phyloP scores from a whole-genome alignment of 495 filamentous ascomycete species.

The Trichocladium antarcticum region DNA sequence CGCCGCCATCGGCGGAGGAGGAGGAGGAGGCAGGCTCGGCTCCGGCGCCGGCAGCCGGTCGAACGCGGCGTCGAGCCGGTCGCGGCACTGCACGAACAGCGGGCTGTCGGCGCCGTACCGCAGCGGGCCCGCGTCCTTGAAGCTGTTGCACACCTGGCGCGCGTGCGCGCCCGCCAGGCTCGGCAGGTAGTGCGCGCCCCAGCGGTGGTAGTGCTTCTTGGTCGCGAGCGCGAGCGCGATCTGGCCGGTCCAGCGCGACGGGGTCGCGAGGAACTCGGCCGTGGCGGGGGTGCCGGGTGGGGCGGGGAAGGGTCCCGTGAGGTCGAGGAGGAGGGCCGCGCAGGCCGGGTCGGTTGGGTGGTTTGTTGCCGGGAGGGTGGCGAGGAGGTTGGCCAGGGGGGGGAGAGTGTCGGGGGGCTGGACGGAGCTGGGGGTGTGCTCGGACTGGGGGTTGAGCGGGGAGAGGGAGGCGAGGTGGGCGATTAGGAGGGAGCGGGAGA shows the following conservation, averaged over 20 bases:
- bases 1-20: background rate
- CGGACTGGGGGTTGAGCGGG: background rate
- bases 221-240: slow-evolving; percentile 26
- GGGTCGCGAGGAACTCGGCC: background rate
- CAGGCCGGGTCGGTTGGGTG: slow-evolving; percentile 19
- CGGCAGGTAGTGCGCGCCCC: slow-evolving; percentile 39
- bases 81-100: slow-evolving; percentile 30
- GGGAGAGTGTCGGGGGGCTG: background rate
- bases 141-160: slow-evolving; percentile 37
- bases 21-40: slow-evolving; percentile 6
- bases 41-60: slow-evolving; percentile 30
- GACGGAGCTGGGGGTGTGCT: background rate
- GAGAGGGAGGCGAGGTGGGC: slow-evolving; percentile 17
- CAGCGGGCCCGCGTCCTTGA: slow-evolving; percentile 38
- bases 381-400: background rate
- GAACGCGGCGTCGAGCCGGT: slow-evolving; percentile 29
- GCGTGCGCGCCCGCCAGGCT: slow-evolving; percentile 33
- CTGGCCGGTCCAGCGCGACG: slow-evolving; percentile 24
- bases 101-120: slow-evolving; percentile 29
- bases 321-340: slow-evolving; percentile 29
- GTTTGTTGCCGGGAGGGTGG: background rate
- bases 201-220: slow-evolving; percentile 22
- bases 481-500: slow-evolving; percentile 23
- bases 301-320: slow-evolving; percentile 15
- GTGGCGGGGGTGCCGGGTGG: background rate